Percentiles rank a stretch among this genome's conserved stretches.
phyloP scores from a whole-genome alignment of 2,329 filamentous ascomycete species.

The Paraphaeosphaeria sporulosa region DNA sequence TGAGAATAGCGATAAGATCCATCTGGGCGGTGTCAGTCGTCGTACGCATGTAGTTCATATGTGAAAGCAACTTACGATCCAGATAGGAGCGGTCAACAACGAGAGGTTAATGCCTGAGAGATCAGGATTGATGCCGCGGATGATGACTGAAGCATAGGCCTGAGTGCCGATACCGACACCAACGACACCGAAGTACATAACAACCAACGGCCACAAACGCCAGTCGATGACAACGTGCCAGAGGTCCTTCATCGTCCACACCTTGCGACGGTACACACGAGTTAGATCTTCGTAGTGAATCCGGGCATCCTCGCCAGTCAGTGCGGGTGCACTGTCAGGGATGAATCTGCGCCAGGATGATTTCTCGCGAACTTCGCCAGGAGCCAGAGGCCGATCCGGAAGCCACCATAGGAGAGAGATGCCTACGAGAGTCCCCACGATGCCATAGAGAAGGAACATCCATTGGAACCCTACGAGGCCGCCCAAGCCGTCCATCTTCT shows the following conservation, averaged over 20 bases:
- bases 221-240: slow-evolving; percentile 78
- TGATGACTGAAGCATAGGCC: slow-evolving; percentile 87
- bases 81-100: slow-evolving; percentile 87
- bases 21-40: slow-evolving; percentile 61
- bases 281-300: slow-evolving; percentile 85
- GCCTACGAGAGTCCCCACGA: slow-evolving; percentile 76
- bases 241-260: slow-evolving; percentile 78
- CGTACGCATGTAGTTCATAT: not conserved
- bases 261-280: slow-evolving; percentile 77
- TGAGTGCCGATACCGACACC: slow-evolving; percentile 91
- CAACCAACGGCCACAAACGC: slow-evolving; percentile 82
- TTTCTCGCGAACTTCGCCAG: slow-evolving; percentile 66
- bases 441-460: slow-evolving; percentile 91
- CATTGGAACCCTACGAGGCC: slow-evolving; percentile 85
- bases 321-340: slow-evolving; percentile 72
- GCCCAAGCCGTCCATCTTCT: slow-evolving; percentile 81
- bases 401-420: slow-evolving; percentile 86
- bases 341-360: slow-evolving; percentile 69
- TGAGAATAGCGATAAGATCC: slow-evolving; percentile 86
- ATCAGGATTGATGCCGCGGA: slow-evolving; percentile 75
- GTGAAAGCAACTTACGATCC: slow-evolving; percentile 70
- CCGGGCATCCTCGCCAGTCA: slow-evolving; percentile 77
- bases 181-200: slow-evolving; percentile 97
- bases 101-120: slow-evolving; percentile 79
- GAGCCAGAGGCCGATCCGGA: slow-evolving; percentile 79